Evolutionary conservation across 441 rosid species (phyloP), one percentile per base, ranked within the genome.

Genomic region (Brassica hybrid): DNA sequence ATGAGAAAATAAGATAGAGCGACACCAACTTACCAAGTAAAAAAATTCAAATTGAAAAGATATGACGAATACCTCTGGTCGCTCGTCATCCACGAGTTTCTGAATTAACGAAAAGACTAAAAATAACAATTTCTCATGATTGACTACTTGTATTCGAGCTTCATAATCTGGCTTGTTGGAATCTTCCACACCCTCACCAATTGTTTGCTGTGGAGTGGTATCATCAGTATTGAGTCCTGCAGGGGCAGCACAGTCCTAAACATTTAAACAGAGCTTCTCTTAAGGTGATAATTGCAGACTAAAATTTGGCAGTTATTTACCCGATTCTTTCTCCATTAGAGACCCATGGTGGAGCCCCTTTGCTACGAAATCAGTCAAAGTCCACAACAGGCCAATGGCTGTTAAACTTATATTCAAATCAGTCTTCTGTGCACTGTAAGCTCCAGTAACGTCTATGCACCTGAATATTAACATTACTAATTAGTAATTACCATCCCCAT

Each of bases 371-470:
- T 96, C 99, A 79, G 97, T 89, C 65, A 92, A 82, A 21, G 97
- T 94, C 99, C 99, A 96, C 72, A 96, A 81, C 72, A 96, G 94
- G 69, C 99, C 96, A 77, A 96, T 86, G 65, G 99, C 96, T 69
- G 99, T 94, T 85, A 96, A 84, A 85, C 98, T 96, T 79, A 96
- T 92, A 81, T 96, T 96, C 80, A 94, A 83, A 85, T 94, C 98
- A 23, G 96, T 87, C 85, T 90, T 91, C 81, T 96, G 99, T 77
- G 90, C 86, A 87, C 98, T 88, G 78, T 96, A 96, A 66, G 98
- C 99, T 84, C 99, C 98, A 80, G 96, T 92, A 67, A 96, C 99
- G 81, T 96, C 98, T 64, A 94, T 86, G 87, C 98, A 96, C 84
- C 99, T 96, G 94, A 82, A 74, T 74, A 67, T 71, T 41, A 75